A percentile compares a stretch with the other conserved stretches of the same genome.
These are phyloP conservation scores for Hypoxylon sp. DNA, from an alignment of 2,329 filamentous ascomycete genomes.

Conservation along the genomic window DNA sequence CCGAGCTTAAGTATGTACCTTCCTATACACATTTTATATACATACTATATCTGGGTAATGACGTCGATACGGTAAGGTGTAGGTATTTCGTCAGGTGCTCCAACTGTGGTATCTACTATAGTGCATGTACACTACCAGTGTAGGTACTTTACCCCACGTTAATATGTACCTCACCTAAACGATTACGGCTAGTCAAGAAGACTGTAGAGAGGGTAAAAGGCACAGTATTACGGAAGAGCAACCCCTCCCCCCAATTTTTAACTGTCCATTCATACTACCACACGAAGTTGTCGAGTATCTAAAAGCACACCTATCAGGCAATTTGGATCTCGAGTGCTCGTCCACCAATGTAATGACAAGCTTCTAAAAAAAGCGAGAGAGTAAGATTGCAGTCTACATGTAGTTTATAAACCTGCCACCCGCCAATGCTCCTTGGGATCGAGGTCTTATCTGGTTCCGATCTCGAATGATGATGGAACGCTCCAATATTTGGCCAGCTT, in stretches of 20 bases:
- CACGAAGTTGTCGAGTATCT: constrained; percentile 30
- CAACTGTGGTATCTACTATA: too few relatives aligned
- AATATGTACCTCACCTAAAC: constrained; percentile 21
- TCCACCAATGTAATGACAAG: constrained; percentile 18
- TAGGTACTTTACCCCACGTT: constrained; percentile 37
- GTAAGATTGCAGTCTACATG: constrained; percentile 13
- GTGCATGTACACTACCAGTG: too few relatives aligned
- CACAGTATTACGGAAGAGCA: constrained; percentile 6
- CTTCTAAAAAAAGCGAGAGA: constrained; percentile 26
- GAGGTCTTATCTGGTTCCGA: constrained; percentile 44
- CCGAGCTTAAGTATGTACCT: too few relatives aligned
- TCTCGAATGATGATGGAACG: constrained; percentile 42
- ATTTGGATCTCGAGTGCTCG: constrained; percentile 21
- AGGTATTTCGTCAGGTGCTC: too few relatives aligned
- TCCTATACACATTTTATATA: too few relatives aligned
- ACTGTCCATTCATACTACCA: constrained; percentile 31
- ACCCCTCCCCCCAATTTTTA: constrained; percentile 21
- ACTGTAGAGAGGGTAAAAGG: background rate
- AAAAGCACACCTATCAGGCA: constrained; percentile 23
- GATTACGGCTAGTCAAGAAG: constrained; percentile 1
- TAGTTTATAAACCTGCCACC: constrained; percentile 18
- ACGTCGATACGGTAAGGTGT: constrained; percentile 1
- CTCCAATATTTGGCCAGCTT: constrained; percentile 26
- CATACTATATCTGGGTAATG: background rate
- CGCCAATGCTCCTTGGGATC: constrained; percentile 34